Evolutionary conservation across 169 alveolate genomes (phyloP).

Genomic region (Pseudocohnilembus persalinus): DNA sequence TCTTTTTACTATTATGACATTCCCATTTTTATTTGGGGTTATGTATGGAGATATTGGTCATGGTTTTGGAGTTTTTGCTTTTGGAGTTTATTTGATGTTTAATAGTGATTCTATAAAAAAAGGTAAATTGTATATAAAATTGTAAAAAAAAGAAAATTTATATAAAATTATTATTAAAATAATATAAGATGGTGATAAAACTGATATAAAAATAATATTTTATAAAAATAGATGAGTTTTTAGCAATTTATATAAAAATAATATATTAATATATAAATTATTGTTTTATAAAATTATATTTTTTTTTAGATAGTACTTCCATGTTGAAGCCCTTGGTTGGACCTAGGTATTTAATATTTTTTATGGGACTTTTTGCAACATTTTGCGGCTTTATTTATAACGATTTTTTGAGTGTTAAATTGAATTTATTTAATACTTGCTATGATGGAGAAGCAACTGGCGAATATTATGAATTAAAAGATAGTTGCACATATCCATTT

Average conservation of each 20-base stretch:
- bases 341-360: slow-evolving; percentile 61
- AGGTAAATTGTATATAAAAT: not conserved
- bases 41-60: slow-evolving; percentile 99
- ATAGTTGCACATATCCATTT: slow-evolving; percentile 64
- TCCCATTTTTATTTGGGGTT: slow-evolving; percentile 99
- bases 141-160: too few relatives aligned
- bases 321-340: slow-evolving; percentile 25
- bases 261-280: too few relatives aligned
- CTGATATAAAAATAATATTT: too few relatives aligned
- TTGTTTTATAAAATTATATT: too few relatives aligned
- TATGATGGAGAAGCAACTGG: slow-evolving; percentile 25
- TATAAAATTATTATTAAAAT: too few relatives aligned
- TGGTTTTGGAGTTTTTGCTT: slow-evolving; percentile 90
- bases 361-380: slow-evolving; percentile 74
- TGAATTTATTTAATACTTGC: slow-evolving; percentile 56
- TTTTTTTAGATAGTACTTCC: slow-evolving; percentile 18
- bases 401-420: slow-evolving; percentile 69
- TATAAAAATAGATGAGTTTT: too few relatives aligned
- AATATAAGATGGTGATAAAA: too few relatives aligned
- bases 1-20: slow-evolving; percentile 95
- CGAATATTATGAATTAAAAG: slow-evolving; percentile 11
- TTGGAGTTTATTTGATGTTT: slow-evolving; percentile 62
- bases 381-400: slow-evolving; percentile 76
- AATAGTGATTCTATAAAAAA: slow-evolving; percentile 27
- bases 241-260: too few relatives aligned